Base-by-base conservation (phyloP, 352 stramenopile species). In the Globisporangium spiculum region DNA sequence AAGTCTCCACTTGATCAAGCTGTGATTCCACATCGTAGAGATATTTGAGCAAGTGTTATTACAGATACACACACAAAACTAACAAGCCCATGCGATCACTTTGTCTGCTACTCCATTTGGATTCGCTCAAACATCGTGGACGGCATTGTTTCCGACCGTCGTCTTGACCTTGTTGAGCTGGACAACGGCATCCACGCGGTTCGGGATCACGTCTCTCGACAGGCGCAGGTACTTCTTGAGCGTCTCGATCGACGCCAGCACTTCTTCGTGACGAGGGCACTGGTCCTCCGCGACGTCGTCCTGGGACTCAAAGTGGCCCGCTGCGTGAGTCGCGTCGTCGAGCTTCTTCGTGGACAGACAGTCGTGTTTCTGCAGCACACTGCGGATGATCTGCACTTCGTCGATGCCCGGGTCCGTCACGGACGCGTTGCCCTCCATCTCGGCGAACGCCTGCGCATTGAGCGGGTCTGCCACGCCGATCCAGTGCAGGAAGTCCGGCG, bases 311-410 rank as follows among this genome's bases (percentile, higher is more conserved):
- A 79, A 82, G 26, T 86, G 68, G 0, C 81, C 83, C 9, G 69
- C 69, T 14, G 75, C 72, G 50, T 79, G 79, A 30, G 73, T 86
- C 9, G 80, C 77, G 34, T 90, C 81, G 55, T 91, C 80, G 48
- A 92, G 72, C 41, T 76, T 79, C 64, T 86, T 89, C 14, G 86
- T 88, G 27, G 75, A 83, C 44, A 93, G 70, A 26, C 82, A 92
- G 26, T 84, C 87, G 65, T 93, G 86, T 65, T 93, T 95, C 66
- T 93, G 79, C 9, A 95, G 74, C 54, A 95, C 87, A 24, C 80
- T 85, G 50, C 84, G 85, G 56, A 95, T 92, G 65, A 95, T 93
- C 69, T 93, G 85, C 24, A 88, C 76, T 61, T 95, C 87, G 63
- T 95, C 87, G 53, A 95, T 87, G 50, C 84, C 85, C 48, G 84